Percentiles rank a stretch among this genome's conserved stretches.
Conservation (phyloP, 352 stramenopile species). For the Detonula confervacea region DNA sequence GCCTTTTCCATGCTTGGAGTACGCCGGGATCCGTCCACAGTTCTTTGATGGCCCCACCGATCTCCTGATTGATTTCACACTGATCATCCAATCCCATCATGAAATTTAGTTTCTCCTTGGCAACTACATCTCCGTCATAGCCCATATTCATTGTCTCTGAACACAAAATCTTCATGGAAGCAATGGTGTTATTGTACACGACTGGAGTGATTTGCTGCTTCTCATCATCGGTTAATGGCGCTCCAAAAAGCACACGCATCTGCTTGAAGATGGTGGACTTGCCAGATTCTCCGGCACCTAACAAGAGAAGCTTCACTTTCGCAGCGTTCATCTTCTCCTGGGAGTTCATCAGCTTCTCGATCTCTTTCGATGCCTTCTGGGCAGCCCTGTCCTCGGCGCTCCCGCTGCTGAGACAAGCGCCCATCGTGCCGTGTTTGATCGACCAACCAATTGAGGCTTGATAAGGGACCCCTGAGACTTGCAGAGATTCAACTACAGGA, state of each 20-base stretch:
- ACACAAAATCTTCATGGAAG: slow-evolving; percentile 65
- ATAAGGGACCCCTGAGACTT: too few species aligned
- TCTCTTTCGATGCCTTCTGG: slow-evolving; percentile 57
- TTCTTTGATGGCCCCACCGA: slow-evolving; percentile 92
- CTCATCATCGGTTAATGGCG: slow-evolving; percentile 62
- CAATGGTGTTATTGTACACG: slow-evolving; percentile 72
- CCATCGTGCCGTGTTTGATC: slow-evolving; percentile 48
- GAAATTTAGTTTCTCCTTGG: slow-evolving; percentile 64
- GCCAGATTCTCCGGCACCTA: slow-evolving; percentile 69
- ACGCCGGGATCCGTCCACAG: slow-evolving; percentile 93
- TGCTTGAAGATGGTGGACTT: slow-evolving; percentile 83
- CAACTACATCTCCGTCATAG: slow-evolving; percentile 55
- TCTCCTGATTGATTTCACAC: slow-evolving; percentile 89
- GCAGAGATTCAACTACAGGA: too few species aligned
- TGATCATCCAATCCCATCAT: slow-evolving; percentile 87
- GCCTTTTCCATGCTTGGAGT: slow-evolving; percentile 90
- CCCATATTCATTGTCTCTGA: slow-evolving; percentile 54
- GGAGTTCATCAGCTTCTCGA: slow-evolving; percentile 59
- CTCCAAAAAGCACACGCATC: slow-evolving; percentile 77
- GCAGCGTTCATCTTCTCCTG: slow-evolving; percentile 53
- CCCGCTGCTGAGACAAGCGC: slow-evolving; percentile 48
- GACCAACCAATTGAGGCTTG: too few species aligned
- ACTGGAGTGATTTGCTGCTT: slow-evolving; percentile 65
- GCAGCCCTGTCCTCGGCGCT: slow-evolving; percentile 42
- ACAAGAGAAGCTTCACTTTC: slow-evolving; percentile 70